Base-by-base conservation (phyloP, 2,329 filamentous ascomycete species). In the Fusarium odoratissimum region DNA sequence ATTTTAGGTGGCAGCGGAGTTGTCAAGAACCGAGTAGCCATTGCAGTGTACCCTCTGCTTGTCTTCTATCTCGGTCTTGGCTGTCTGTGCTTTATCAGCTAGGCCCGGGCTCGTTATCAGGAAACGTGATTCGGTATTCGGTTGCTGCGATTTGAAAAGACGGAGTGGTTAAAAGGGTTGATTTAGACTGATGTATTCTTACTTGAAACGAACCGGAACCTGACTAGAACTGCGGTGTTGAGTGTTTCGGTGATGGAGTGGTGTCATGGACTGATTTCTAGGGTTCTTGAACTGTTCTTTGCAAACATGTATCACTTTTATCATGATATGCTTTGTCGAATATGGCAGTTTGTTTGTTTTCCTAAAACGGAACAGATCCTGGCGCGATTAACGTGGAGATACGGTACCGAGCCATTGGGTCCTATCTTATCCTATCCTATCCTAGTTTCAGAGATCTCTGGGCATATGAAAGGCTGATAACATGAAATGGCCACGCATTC, bases 61-160 rank as follows among this genome's bases (percentile, higher is more conserved):
- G 92, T 98, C 54, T 99, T 98, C 83, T 99, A 99, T 83, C 86
- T 98, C 64, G 93, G 93, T 38, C 86, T 99, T 75, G 95, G 95
- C 59, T 98, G 95, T 81, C 88, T 99, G 68, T 99, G 96, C 87
- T 98, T 98, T 83, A 97, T 99, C 81, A 98, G 95, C 85, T 97
- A 90, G 75, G 49, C 14, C 28, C 40, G 30, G 41, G 38, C 51
- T 37, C 40, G 6, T 17, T 23, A 25, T 28, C 31, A 42, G 40
- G 33, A 28, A 57, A 46, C 23, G 44, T 12, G 8, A 35, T 41
- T 35, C n/a, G 11, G 13, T 30, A 49, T 52, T 10, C 33, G 30
- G 31, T 30, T 45, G 31, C 35, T 38, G 33, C 31, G 41, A 41
- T 25, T 49, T 21, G 46, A 60, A 54, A 73, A 54, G 42, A 51